phyloP scores from a whole-genome alignment of 495 filamentous ascomycete species.

The Tuber magnatum region DNA sequence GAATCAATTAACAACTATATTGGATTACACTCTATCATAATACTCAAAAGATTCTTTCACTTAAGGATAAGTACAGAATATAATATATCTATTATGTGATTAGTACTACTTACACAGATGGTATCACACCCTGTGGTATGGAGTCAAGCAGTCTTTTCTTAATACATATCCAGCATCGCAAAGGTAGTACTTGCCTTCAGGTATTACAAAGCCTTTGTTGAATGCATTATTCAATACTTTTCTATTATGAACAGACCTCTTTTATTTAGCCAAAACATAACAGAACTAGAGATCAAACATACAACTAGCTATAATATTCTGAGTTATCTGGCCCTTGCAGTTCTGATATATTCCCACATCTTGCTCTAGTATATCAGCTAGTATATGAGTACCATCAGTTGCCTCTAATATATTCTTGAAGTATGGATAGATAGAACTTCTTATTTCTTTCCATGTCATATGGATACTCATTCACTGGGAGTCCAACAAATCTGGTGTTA shows the following conservation, averaged over 20 bases:
- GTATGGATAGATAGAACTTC: conserved; percentile 20
- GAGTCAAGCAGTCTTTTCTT: background rate
- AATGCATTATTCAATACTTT: conserved; percentile 9
- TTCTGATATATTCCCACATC: too few species aligned
- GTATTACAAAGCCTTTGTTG: conserved; percentile 4
- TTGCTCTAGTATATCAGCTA: background rate
- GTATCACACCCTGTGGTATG: conserved; percentile 14
- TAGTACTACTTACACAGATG: conserved; percentile 3
- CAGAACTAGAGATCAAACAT: conserved; percentile 11
- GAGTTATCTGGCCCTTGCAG: background rate
- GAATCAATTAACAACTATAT: background rate
- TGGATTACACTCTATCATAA: background rate
- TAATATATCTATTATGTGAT: too few species aligned
- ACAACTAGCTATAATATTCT: conserved; percentile 17
- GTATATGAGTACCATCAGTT: conserved; percentile 25
- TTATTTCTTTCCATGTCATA: background rate
- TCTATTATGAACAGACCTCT: conserved; percentile 18
- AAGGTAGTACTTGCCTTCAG: conserved; percentile 16
- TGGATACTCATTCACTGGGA: too few species aligned
- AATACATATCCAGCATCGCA: conserved; percentile 20
- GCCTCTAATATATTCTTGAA: conserved; percentile 24
- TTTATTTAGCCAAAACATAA: conserved; percentile 15
- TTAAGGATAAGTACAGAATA: too few species aligned
- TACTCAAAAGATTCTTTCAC: too few species aligned
- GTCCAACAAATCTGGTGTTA: too few species aligned